Evolutionary conservation across 495 filamentous ascomycete species (phyloP).

Genomic region (Penicillium egyptiacum): DNA sequence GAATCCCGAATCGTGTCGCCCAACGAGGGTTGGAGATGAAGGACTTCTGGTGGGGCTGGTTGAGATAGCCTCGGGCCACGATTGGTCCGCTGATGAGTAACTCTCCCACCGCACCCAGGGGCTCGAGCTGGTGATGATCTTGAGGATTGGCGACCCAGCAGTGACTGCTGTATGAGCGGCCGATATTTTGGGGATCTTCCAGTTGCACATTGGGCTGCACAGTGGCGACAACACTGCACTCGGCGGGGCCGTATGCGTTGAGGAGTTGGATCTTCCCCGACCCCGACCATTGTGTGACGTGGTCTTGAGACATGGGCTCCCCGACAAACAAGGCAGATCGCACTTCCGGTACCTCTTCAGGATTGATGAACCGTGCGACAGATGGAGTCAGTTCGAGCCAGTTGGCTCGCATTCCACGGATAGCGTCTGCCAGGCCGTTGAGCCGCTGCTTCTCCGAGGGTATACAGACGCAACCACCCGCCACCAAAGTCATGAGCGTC

Average conservation of each 20-base stretch:
- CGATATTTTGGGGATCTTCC: not conserved
- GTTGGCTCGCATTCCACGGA: constrained; percentile 23
- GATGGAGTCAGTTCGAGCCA: constrained; percentile 47
- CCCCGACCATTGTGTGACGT: constrained; percentile 18
- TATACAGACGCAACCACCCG: constrained; percentile 29
- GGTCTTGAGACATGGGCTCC: constrained; percentile 15
- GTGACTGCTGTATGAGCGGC: not conserved
- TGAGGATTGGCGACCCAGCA: constrained; percentile 19
- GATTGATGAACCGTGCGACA: constrained; percentile 32
- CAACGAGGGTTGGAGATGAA: constrained; percentile 8
- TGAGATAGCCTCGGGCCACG: constrained; percentile 9
- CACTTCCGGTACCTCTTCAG: constrained; percentile 31
- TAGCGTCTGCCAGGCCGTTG: constrained; percentile 30
- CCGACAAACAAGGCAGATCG: constrained; percentile 41
- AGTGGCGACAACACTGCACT: not conserved
- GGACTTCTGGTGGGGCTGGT: not conserved
- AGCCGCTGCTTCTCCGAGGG: constrained; percentile 25
- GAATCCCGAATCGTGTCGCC: not conserved
- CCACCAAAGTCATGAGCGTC: constrained; percentile 11
- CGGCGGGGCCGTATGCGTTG: constrained; percentile 8
- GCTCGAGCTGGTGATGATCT: constrained; percentile 36
- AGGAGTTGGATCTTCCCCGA: constrained; percentile 5
- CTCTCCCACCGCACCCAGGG: constrained; percentile 47
- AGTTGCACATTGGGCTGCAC: not conserved
- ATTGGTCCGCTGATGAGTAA: constrained; percentile 33